phyloP scores from a whole-genome alignment of 192 early-diverging fungal species.

The Podila minutissima region DNA sequence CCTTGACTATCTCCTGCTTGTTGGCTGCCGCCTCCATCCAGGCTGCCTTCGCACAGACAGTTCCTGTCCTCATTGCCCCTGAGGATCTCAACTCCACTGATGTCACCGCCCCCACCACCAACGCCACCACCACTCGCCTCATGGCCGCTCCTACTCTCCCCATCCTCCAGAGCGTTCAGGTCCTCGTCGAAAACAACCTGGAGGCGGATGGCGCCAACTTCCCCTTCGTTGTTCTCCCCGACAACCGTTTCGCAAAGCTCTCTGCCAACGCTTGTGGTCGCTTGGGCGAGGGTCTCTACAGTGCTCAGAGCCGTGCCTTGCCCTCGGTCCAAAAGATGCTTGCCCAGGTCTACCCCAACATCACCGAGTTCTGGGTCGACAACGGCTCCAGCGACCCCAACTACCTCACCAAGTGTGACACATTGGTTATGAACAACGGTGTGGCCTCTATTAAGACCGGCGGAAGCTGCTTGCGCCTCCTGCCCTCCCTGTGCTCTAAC shows the following conservation, averaged over 20 bases:
- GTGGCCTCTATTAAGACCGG: conserved; percentile 26
- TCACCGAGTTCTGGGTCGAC: conserved; percentile 38
- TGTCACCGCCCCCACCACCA: not conserved
- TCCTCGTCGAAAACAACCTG: conserved; percentile 43
- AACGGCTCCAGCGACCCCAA: conserved; percentile 33
- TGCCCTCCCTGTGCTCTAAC: conserved; percentile 50
- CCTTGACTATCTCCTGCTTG: conserved; percentile 35
- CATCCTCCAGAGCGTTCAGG: conserved; percentile 34
- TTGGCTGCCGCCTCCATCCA: conserved; percentile 38
- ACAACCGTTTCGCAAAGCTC: conserved; percentile 29
- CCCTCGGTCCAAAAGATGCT: conserved; percentile 37
- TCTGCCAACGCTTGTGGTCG: conserved; percentile 7
- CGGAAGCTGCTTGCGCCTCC: conserved; percentile 31
- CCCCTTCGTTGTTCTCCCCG: conserved; percentile 43
- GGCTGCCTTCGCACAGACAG: conserved; percentile 31
- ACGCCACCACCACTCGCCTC: not conserved
- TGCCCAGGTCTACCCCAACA: conserved; percentile 16
- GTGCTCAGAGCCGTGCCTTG: conserved; percentile 35
- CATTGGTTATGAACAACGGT: conserved; percentile 36
- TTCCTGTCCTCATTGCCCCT: conserved; percentile 32
- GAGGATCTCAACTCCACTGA: conserved; percentile 42
- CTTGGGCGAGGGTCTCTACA: conserved; percentile 38
- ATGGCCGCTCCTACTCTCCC: not conserved
- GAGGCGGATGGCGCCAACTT: conserved; percentile 40
- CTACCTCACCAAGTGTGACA: conserved; percentile 34